These are phyloP conservation scores for Phytophthora kernoviae DNA, from an alignment of 352 stramenopile species.

Conservation along the genomic window DNA sequence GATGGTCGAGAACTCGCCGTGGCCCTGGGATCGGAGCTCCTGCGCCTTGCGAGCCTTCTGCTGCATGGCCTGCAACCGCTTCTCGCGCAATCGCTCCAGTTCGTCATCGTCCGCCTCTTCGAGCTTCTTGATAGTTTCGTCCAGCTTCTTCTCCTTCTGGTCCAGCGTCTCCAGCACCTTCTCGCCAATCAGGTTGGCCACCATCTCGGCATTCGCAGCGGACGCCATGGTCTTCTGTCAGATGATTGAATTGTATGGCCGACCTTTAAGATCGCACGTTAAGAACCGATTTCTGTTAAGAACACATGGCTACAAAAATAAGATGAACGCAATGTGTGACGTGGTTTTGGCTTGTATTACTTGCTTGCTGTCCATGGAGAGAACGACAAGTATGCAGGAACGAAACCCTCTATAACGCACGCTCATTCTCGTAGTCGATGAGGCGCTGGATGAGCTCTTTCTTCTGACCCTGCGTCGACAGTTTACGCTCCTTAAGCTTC, in stretches of 20 bases:
- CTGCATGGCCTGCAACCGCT: constrained; percentile 79
- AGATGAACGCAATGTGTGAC: constrained; percentile 2
- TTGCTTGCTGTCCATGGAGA: constrained; percentile 2
- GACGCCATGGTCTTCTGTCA: constrained; percentile 44
- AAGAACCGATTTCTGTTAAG: background rate
- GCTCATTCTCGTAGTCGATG: constrained; percentile 89
- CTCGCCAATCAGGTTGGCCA: constrained; percentile 83
- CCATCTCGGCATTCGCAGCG: constrained; percentile 70
- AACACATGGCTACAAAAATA: constrained; percentile 10
- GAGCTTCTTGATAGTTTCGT: constrained; percentile 84
- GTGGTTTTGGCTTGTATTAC: constrained; percentile 16
- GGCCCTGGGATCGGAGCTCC: constrained; percentile 76
- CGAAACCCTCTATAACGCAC: constrained; percentile 63
- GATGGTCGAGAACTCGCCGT: constrained; percentile 91
- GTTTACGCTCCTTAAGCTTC: constrained; percentile 82
- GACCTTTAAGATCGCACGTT: background rate
- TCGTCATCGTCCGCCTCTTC: constrained; percentile 90
- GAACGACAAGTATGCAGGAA: constrained; percentile 8
- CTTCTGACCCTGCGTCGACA: constrained; percentile 90
- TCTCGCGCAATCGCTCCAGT: constrained; percentile 86
- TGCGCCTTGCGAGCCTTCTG: constrained; percentile 68
- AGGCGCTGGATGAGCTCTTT: constrained; percentile 89
- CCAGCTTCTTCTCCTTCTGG: constrained; percentile 82
- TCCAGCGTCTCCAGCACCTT: constrained; percentile 89
- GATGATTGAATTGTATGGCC: constrained; percentile 14